phyloP scores from a whole-genome alignment of 768 basidiomycete species.

The Agrocybe pediades region DNA sequence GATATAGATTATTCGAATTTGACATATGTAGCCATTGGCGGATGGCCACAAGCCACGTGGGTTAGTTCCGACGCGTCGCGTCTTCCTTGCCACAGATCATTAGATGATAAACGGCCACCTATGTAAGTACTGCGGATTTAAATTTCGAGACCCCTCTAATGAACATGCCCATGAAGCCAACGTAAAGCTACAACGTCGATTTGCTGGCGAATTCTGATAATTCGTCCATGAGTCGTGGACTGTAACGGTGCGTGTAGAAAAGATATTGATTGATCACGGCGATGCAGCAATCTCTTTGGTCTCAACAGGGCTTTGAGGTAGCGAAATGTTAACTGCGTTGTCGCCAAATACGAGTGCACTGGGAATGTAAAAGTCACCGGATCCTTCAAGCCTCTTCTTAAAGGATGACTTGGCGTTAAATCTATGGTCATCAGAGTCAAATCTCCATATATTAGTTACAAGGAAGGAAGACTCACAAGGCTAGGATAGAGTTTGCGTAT shows the following conservation, averaged over 20 bases:
- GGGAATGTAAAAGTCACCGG: background rate
- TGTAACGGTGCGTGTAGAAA: background rate
- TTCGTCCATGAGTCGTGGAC: too few relatives aligned
- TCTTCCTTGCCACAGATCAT: too few relatives aligned
- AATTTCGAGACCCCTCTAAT: too few relatives aligned
- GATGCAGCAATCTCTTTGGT: background rate
- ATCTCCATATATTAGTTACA: background rate
- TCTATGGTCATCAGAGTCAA: background rate
- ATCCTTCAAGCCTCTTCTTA: background rate
- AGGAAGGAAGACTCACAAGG: background rate
- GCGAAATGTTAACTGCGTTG: background rate
- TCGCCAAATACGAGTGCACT: constrained; percentile 3
- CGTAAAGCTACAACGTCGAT: too few relatives aligned
- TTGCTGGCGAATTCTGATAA: too few relatives aligned
- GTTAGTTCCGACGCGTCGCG: too few relatives aligned
- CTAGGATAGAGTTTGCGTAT: constrained; percentile 4
- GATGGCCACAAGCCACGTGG: too few relatives aligned
- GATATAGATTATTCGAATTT: too few relatives aligned
- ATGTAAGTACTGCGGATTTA: too few relatives aligned
- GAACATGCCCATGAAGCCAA: too few relatives aligned
- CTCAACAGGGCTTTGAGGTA: background rate
- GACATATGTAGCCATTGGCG: too few relatives aligned
- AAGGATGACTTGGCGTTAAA: constrained; percentile 2
- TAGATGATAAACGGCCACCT: too few relatives aligned
- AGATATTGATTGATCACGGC: background rate